phyloP scores from a whole-genome alignment of 805 yeast species.

The Wickerhamia fluorescens region DNA sequence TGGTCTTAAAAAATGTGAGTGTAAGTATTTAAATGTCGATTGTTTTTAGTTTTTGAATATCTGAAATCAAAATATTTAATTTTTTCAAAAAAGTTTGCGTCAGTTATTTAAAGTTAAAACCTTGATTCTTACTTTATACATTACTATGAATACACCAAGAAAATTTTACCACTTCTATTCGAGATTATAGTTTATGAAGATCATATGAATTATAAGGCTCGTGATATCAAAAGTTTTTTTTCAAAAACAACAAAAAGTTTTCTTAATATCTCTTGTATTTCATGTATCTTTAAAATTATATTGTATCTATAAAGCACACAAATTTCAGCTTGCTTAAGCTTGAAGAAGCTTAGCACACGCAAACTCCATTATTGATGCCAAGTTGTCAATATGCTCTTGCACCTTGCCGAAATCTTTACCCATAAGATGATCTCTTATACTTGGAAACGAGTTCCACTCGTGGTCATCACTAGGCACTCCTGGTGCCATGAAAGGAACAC shows the following conservation, averaged over 20 bases:
- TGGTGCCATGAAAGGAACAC: constrained; percentile 59
- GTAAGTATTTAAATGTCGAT: too few relatives aligned
- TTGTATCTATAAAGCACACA: neutral
- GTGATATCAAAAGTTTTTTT: neutral
- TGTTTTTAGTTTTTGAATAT: too few relatives aligned
- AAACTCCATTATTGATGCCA: constrained; percentile 21
- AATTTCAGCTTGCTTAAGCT: neutral
- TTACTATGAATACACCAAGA: too few relatives aligned
- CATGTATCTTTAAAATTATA: neutral
- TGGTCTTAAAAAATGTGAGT: too few relatives aligned
- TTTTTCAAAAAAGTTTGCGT: too few relatives aligned
- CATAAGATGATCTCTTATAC: constrained; percentile 60
- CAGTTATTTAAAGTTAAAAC: too few relatives aligned
- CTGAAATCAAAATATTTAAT: too few relatives aligned
- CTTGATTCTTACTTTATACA: too few relatives aligned
- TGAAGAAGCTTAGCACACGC: constrained; percentile 1
- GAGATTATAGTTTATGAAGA: neutral
- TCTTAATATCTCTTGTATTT: neutral
- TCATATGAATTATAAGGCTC: neutral
- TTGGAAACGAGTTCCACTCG: constrained; percentile 67
- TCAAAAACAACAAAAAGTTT: neutral
- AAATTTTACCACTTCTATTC: neutral
- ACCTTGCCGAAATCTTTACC: constrained; percentile 45
- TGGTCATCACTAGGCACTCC: constrained; percentile 20
- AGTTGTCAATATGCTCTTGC: constrained; percentile 42